These are phyloP conservation scores for Miscanthus lutarioriparius DNA, from an alignment of 176 grass and related monocot genomes.

Conservation along the genomic window DNA sequence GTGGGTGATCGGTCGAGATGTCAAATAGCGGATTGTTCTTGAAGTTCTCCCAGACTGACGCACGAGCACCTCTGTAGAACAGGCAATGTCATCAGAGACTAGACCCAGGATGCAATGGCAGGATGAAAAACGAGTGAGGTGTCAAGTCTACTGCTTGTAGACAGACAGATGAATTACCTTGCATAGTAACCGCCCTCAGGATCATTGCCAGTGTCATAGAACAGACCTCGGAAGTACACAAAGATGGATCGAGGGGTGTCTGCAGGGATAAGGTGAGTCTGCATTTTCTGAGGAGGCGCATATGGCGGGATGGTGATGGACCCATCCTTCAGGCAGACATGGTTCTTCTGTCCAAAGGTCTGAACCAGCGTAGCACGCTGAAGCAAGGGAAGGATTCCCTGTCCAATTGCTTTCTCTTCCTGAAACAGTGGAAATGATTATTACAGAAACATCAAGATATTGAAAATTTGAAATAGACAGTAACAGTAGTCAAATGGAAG, in stretches of 20 bases:
- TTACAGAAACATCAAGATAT: conserved; percentile 34
- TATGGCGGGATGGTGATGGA: conserved; percentile 90
- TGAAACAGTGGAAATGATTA: conserved; percentile 26
- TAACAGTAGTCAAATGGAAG: conserved; percentile 12
- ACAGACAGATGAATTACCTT: conserved; percentile 49
- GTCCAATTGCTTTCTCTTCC: conserved; percentile 93
- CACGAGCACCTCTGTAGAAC: conserved; percentile 72
- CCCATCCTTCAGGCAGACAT: conserved; percentile 90
- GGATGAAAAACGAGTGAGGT: neutral
- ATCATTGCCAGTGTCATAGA: conserved; percentile 88
- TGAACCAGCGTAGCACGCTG: conserved; percentile 83
- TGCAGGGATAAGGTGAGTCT: conserved; percentile 71
- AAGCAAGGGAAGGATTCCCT: conserved; percentile 82
- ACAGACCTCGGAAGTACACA: conserved; percentile 87
- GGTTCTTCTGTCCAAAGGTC: conserved; percentile 94
- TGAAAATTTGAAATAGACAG: neutral
- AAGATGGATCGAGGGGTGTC: conserved; percentile 90
- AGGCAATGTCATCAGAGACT: conserved; percentile 5
- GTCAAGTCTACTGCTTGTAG: neutral
- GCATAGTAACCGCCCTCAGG: conserved; percentile 93
- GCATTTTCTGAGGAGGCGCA: conserved; percentile 90
- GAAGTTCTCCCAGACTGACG: conserved; percentile 93
- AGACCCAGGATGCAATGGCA: neutral
- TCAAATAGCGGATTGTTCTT: conserved; percentile 94
- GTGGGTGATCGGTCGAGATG: conserved; percentile 90